Evolutionary conservation across 1,284 basidiomycete genomes (phyloP).

Genomic region (Blastosporella zonata): DNA sequence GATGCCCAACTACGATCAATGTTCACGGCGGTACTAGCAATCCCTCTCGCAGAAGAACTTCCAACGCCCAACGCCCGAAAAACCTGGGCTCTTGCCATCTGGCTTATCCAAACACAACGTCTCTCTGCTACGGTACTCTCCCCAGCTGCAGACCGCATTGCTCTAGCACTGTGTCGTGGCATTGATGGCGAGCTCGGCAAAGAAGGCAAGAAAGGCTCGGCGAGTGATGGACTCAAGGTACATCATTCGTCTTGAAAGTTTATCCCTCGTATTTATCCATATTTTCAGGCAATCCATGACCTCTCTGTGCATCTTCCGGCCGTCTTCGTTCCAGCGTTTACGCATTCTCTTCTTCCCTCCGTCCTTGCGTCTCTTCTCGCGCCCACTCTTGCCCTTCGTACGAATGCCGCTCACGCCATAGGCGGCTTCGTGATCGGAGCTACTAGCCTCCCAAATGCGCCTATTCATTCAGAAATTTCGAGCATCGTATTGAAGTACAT

Average conservation of each 20-base stretch:
- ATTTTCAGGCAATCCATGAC: conserved; percentile 64
- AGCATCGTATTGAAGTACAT: conserved; percentile 44
- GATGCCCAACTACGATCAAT: conserved; percentile 58
- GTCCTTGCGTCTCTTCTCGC: conserved; percentile 62
- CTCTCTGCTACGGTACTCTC: conserved; percentile 57
- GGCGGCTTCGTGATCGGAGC: conserved; percentile 61
- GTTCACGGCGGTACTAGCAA: conserved; percentile 60
- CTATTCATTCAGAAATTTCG: conserved; percentile 51
- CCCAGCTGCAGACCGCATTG: conserved; percentile 60
- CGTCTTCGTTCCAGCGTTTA: conserved; percentile 64
- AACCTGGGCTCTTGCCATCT: conserved; percentile 72
- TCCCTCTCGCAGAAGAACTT: conserved; percentile 61
- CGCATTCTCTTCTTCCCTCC: conserved; percentile 50
- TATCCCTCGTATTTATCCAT: conserved; percentile 12
- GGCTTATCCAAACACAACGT: conserved; percentile 66
- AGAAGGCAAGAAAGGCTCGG: conserved; percentile 80
- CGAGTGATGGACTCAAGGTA: conserved; percentile 71
- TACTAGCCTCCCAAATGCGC: conserved; percentile 42
- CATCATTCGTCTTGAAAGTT: conserved; percentile 19
- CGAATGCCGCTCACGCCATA: conserved; percentile 70
- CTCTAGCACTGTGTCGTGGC: conserved; percentile 67
- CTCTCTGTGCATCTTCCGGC: conserved; percentile 57
- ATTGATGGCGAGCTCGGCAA: conserved; percentile 80
- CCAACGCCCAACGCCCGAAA: conserved; percentile 82
- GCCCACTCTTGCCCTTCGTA: conserved; percentile 55